These are phyloP conservation scores for Neopestalotiopsis sp. DNA, from an alignment of 2,329 filamentous ascomycete species.

Conservation along the genomic window DNA sequence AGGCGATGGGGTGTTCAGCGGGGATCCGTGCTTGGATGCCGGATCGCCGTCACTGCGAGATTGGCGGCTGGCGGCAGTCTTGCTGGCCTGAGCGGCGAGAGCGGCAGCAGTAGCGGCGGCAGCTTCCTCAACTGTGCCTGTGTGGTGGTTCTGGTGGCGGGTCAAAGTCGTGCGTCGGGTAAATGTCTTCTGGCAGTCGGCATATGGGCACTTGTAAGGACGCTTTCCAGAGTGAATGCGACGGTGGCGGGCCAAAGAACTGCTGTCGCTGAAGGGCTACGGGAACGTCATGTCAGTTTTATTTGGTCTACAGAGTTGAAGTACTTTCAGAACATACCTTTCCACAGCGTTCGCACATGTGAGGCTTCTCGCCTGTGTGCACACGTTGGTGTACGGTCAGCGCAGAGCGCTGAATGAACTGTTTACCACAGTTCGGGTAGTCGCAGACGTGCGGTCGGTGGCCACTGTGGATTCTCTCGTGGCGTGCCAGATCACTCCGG, in stretches of 20 bases:
- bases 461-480: constrained; percentile 96
- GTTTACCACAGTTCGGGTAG: constrained; percentile 85
- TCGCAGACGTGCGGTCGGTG: constrained; percentile 92
- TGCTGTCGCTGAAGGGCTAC: constrained; percentile 95
- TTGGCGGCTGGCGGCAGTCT: constrained; percentile 38
- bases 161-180: constrained; percentile 94
- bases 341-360: constrained; percentile 95
- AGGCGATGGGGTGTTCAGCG: constrained; percentile 81
- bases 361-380: constrained; percentile 97
- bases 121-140: constrained; percentile 92
- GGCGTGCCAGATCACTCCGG: constrained; percentile 90
- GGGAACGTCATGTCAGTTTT: constrained; percentile 29
- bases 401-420: constrained; percentile 96
- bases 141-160: constrained; percentile 94
- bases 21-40: constrained; percentile 74
- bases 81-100: constrained; percentile 59
- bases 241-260: constrained; percentile 89
- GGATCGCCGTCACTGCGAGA: constrained; percentile 73
- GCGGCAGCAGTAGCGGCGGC: constrained; percentile 88
- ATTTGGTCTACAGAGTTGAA: background rate
- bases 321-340: constrained; percentile 70
- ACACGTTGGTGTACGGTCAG: constrained; percentile 94
- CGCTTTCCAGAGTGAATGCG: constrained; percentile 95
- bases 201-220: constrained; percentile 96
- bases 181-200: constrained; percentile 98